phyloP scores from a whole-genome alignment of 495 filamentous ascomycete genomes.

The Penicillium roqueforti region DNA sequence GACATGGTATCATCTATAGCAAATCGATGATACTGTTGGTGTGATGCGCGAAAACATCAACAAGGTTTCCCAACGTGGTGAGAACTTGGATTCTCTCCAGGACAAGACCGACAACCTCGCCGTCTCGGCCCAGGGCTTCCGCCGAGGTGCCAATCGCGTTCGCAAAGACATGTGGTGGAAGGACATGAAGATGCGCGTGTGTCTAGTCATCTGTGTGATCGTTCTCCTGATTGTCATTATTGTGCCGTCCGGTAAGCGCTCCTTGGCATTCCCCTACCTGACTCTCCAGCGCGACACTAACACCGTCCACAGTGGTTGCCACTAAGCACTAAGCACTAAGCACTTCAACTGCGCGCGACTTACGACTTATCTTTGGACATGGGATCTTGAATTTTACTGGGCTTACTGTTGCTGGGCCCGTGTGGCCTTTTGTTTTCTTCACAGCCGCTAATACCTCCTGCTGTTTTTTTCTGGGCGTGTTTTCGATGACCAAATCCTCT shows the following conservation, averaged over 20 bases:
- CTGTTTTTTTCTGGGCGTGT: conserved; percentile 40
- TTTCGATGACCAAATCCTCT: conserved; percentile 41
- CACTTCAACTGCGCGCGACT: conserved; percentile 23
- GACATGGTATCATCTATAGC: conserved; percentile 48
- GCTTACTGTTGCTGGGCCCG: conserved; percentile 29
- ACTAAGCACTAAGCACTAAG: conserved; percentile 29
- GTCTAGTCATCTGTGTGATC: conserved; percentile 82
- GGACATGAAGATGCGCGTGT: conserved; percentile 99
- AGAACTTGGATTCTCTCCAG: conserved; percentile 81
- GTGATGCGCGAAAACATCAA: conserved; percentile 95
- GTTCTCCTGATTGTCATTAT: conserved; percentile 88
- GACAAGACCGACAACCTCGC: conserved; percentile 95
- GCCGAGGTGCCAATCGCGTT: conserved; percentile 89
- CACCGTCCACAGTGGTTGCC: conserved; percentile 25
- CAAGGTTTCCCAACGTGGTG: conserved; percentile 88
- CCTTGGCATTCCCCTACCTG: not conserved
- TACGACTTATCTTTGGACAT: conserved; percentile 30
- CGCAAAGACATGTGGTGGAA: conserved; percentile 95
- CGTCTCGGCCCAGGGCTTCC: conserved; percentile 86
- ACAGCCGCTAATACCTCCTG: conserved; percentile 44
- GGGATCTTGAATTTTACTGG: conserved; percentile 31
- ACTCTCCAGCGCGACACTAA: conserved; percentile 17
- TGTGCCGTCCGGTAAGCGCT: conserved; percentile 65
- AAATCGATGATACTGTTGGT: conserved; percentile 93
- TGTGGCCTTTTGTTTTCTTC: conserved; percentile 34